Conservation (phyloP, 148 eudicot species). For the Silene uniflora region DNA sequence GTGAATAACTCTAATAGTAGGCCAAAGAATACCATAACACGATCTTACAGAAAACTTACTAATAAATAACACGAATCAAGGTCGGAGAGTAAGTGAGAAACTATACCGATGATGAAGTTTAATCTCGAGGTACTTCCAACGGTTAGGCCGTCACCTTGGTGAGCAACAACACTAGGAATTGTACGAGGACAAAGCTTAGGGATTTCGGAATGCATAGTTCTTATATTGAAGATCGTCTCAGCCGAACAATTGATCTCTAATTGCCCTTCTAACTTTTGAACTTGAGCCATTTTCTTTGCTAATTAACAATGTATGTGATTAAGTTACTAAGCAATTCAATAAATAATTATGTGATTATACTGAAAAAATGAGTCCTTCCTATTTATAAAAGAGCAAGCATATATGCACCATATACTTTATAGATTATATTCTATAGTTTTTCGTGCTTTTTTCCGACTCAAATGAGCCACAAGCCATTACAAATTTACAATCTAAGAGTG, state of each 20-base stretch:
- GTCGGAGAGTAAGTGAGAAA: not conserved
- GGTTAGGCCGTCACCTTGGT: not conserved
- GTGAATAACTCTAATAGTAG: too few species aligned
- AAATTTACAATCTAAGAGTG: too few species aligned
- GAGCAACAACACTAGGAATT: not conserved
- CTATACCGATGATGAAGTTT: conserved; percentile 15
- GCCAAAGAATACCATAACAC: too few species aligned
- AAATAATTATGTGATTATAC: too few species aligned
- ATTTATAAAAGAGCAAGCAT: too few species aligned
- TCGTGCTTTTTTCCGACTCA: too few species aligned
- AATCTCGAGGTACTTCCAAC: conserved; percentile 3
- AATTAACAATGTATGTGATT: not conserved
- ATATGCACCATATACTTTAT: not conserved
- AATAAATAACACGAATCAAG: not conserved
- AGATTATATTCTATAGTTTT: not conserved
- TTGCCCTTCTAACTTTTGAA: conserved; percentile 21
- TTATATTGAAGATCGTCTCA: not conserved
- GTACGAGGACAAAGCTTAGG: not conserved
- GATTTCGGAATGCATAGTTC: not conserved
- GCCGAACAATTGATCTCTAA: conserved; percentile 20
- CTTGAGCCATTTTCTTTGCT: conserved; percentile 10
- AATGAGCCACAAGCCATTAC: too few species aligned
- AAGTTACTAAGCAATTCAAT: too few species aligned
- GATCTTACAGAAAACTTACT: too few species aligned
- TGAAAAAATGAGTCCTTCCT: too few species aligned